Evolutionary conservation across 1,284 basidiomycete genomes (phyloP).

Genomic region (Vanrija humicola): DNA sequence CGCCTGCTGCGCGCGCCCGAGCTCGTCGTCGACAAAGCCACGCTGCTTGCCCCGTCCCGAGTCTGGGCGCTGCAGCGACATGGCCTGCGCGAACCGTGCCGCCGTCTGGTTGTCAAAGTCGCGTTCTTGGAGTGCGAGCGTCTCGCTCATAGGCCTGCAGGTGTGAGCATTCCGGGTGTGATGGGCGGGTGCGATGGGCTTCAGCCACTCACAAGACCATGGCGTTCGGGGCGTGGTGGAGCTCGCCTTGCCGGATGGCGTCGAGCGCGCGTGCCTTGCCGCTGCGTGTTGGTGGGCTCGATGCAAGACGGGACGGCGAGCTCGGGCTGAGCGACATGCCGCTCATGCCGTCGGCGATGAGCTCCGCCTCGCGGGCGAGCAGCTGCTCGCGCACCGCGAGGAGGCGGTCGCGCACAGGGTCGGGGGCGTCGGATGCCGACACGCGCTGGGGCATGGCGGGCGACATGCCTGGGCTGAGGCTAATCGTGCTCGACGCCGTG

Average conservation of each 20-base stretch:
- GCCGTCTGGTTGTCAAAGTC: conserved; percentile 40
- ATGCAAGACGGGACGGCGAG: not conserved
- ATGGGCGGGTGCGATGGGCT: not conserved
- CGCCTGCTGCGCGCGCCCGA: conserved; percentile 3
- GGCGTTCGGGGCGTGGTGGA: conserved; percentile 15
- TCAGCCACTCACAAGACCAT: conserved; percentile 33
- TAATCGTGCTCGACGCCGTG: not conserved
- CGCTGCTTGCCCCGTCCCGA: not conserved
- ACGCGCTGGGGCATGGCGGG: not conserved
- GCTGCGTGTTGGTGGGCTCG: conserved; percentile 6
- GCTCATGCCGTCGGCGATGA: conserved; percentile 21
- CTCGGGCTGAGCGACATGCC: conserved; percentile 5
- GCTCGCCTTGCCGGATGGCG: conserved; percentile 29
- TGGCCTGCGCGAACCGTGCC: conserved; percentile 12
- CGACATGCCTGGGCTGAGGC: not conserved
- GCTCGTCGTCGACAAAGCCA: not conserved
- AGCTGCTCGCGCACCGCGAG: conserved; percentile 28
- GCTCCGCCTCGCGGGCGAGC: conserved; percentile 34
- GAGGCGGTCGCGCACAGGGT: conserved; percentile 35
- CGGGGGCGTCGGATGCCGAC: conserved; percentile 1
- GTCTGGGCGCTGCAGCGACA: not conserved
- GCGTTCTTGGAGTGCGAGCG: conserved; percentile 29
- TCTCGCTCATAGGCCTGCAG: conserved; percentile 36
- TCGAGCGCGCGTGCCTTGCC: conserved; percentile 38
- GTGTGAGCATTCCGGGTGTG: not conserved